Evolutionary conservation across 805 yeast genomes (phyloP), one percentile per base, ranked within the genome.

Genomic region (Hemisphaericaspora nanyangensis): DNA sequence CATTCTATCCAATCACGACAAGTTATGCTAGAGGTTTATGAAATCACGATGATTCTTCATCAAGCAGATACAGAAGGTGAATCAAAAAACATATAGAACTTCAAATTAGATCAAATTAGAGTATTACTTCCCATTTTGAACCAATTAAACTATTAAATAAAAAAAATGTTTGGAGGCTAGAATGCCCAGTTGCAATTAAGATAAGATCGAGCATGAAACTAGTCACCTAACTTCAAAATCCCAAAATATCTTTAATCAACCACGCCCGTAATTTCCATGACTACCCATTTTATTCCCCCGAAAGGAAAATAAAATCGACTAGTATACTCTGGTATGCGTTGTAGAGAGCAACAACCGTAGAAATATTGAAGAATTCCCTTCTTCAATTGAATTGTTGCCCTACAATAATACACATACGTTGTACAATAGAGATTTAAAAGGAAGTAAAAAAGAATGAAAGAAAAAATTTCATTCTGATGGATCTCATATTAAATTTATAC

Each of bases 351-450:
- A 51, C 62, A 58, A 53, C 47, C 63, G 65, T 68, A 55, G 63
- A 51, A 37, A 48, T 48, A 53, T 13, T n/a, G 18, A 19, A n/a
- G n/a, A n/a, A n/a, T n/a, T n/a, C n/a, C n/a, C n/a, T n/a, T n/a
- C n/a, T n/a, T n/a, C n/a, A n/a, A n/a, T n/a, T 29, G 52, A 58
- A 55, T 51, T 52, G 64, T 48, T 56, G 65, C 74, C 69, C 74
- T 68, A 69, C 74, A 69, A 69, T 69, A 69, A 69, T 69, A 69
- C 72, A 58, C 69, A 66, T 65, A 52, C 74, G 50, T 45, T 45
- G 71, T 66, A 68, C 70, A 67, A 67, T 65, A 61, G 46, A 42
- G 68, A 53, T 37, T 38, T 54, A 37, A 31, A 34, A 31, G 34
- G 24, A 35, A 27, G 20, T 10, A 24, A 20, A 25, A 10, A 7